Evolutionary conservation across 75 land plant genomes (phyloP).

Genomic region (Adiantum capillusveneris): DNA sequence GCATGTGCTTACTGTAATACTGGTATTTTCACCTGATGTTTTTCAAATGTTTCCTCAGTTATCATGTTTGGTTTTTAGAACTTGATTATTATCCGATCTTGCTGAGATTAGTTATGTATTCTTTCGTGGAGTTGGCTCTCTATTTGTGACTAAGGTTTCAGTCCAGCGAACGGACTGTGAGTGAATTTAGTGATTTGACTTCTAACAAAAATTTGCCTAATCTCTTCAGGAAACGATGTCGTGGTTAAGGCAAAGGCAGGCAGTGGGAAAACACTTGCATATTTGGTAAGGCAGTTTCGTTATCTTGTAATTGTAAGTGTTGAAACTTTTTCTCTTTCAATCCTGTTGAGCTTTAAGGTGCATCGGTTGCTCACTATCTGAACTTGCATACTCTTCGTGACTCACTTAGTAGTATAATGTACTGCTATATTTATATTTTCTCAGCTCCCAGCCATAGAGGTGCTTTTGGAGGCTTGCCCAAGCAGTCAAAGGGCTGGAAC

Average conservation of each 20-base stretch:
- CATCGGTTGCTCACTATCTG: too few relatives aligned
- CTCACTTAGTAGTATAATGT: neutral
- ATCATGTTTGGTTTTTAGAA: too few relatives aligned
- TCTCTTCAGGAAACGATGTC: slow-evolving; percentile 55
- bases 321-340: slow-evolving; percentile 4
- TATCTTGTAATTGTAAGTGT: neutral
- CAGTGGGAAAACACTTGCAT: slow-evolving; percentile 69
- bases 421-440: neutral
- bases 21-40: too few relatives aligned
- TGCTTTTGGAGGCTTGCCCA: slow-evolving; percentile 43
- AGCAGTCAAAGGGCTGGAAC: slow-evolving; percentile 3
- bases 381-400: too few relatives aligned
- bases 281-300: slow-evolving; percentile 40
- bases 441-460: slow-evolving; percentile 83
- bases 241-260: slow-evolving; percentile 70
- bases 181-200: neutral
- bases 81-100: too few relatives aligned
- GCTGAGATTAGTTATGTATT: too few relatives aligned
- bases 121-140: too few relatives aligned
- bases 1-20: too few relatives aligned
- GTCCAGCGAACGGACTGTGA: neutral
- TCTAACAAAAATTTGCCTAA: neutral
- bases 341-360: too few relatives aligned
- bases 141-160: neutral
- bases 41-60: too few relatives aligned